phyloP scores from a whole-genome alignment of 106 monocot species.

The Phalaenopsis aphrodite region DNA sequence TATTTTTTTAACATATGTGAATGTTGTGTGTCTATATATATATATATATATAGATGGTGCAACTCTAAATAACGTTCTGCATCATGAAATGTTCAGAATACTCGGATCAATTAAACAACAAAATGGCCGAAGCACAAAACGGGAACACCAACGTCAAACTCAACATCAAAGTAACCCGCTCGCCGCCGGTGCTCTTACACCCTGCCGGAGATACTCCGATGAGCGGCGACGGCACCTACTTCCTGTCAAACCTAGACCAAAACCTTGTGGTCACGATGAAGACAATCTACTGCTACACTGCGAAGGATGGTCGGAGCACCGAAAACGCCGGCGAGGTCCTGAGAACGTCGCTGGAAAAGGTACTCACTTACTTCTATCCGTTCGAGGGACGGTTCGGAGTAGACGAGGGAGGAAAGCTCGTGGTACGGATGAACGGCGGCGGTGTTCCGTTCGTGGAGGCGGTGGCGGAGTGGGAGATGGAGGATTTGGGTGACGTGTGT shows the following conservation, averaged over 20 bases:
- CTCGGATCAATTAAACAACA: neutral
- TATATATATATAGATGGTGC: too few relatives aligned
- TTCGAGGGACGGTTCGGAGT: slow-evolving; percentile 28
- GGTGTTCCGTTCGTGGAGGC: slow-evolving; percentile 38
- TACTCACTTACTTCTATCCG: slow-evolving; percentile 31
- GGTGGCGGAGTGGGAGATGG: slow-evolving; percentile 19
- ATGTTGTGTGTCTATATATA: too few relatives aligned
- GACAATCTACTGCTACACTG: slow-evolving; percentile 32
- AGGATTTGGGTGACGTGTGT: slow-evolving; percentile 26
- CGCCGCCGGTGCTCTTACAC: neutral
- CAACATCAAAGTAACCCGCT: neutral
- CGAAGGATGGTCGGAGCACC: neutral
- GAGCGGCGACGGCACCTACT: slow-evolving; percentile 12
- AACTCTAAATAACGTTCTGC: neutral
- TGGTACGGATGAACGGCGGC: slow-evolving; percentile 20
- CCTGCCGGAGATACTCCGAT: neutral
- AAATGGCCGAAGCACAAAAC: neutral
- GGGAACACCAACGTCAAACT: neutral
- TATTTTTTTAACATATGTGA: too few relatives aligned
- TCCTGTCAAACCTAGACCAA: slow-evolving; percentile 46
- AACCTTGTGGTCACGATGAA: slow-evolving; percentile 38
- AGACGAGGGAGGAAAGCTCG: slow-evolving; percentile 23
- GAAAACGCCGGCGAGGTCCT: slow-evolving; percentile 16
- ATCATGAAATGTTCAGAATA: neutral
- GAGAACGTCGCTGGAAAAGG: slow-evolving; percentile 18